Conservation (phyloP, 1,139 yeast genomes). For the Hanseniaspora sp. region DNA sequence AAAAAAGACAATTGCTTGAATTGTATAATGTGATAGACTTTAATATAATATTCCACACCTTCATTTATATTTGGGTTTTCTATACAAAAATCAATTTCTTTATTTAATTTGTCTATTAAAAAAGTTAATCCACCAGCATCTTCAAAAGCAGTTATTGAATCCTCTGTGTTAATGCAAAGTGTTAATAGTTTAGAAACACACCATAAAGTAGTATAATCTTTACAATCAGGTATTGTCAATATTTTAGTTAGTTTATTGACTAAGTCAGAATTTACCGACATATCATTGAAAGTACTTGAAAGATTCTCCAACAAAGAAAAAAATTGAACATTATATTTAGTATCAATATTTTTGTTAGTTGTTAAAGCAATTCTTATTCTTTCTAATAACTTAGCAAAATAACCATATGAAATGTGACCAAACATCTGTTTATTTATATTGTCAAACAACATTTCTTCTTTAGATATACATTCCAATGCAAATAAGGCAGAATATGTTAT, state of each 20-base stretch:
- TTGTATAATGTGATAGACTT: slow-evolving; percentile 49
- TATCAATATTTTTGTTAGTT: slow-evolving; percentile 31
- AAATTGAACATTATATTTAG: slow-evolving; percentile 43
- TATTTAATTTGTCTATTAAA: slow-evolving; percentile 50
- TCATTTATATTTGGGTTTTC: slow-evolving; percentile 44
- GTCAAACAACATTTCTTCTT: slow-evolving; percentile 58
- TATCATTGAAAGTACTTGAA: slow-evolving; percentile 42
- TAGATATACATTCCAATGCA: slow-evolving; percentile 61
- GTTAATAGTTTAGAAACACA: slow-evolving; percentile 57
- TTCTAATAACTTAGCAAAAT: slow-evolving; percentile 61
- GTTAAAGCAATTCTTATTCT: slow-evolving; percentile 39
- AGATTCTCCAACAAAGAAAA: slow-evolving; percentile 51
- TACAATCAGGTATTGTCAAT: slow-evolving; percentile 39
- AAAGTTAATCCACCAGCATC: slow-evolving; percentile 54
- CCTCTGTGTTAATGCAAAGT: slow-evolving; percentile 40
- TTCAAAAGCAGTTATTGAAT: slow-evolving; percentile 48
- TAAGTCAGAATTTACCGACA: slow-evolving; percentile 59
- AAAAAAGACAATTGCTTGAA: slow-evolving; percentile 56
- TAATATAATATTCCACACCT: slow-evolving; percentile 40
- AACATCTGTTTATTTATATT: slow-evolving; percentile 74
- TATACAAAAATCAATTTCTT: slow-evolving; percentile 57
- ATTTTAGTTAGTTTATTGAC: slow-evolving; percentile 56
- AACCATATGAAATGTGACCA: slow-evolving; percentile 84
- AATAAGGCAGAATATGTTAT: slow-evolving; percentile 53
- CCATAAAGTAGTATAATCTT: slow-evolving; percentile 47